Percentiles rank a stretch among this genome's conserved stretches.
Evolutionary conservation across 1,284 basidiomycete species (phyloP).

Genomic region (Pseudozyma thailandica): DNA sequence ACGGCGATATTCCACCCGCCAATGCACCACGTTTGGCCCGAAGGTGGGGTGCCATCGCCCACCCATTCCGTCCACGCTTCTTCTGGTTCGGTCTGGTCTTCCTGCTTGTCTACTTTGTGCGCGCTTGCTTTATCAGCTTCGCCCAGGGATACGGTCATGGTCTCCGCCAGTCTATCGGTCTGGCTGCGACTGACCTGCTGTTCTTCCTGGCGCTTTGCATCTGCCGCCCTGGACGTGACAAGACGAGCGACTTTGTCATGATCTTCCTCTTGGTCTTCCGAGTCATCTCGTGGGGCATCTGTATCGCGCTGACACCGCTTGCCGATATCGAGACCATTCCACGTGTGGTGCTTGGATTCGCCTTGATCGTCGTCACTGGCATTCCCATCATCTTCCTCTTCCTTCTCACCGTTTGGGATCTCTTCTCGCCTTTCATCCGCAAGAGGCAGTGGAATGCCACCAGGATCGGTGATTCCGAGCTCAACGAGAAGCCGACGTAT

Average conservation of each 20-base stretch:
- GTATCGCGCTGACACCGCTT: constrained; percentile 58
- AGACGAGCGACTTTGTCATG: constrained; percentile 60
- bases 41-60: constrained; percentile 56
- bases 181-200: constrained; percentile 60
- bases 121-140: constrained; percentile 61
- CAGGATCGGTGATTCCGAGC: constrained; percentile 28
- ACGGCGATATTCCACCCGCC: constrained; percentile 42
- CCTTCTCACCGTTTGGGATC: constrained; percentile 56
- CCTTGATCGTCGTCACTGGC: constrained; percentile 56
- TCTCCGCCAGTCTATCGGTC: constrained; percentile 63
- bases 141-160: constrained; percentile 51
- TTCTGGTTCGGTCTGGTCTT: constrained; percentile 61
- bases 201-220: constrained; percentile 57
- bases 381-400: constrained; percentile 64
- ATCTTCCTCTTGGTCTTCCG: constrained; percentile 59
- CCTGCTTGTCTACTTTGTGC: constrained; percentile 54
- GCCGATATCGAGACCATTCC: constrained; percentile 63
- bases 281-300: constrained; percentile 58
- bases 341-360: constrained; percentile 64
- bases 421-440: constrained; percentile 50
- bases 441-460: constrained; percentile 42
- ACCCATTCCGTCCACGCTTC: constrained; percentile 55
- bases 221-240: constrained; percentile 59
- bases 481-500: constrained; percentile 22
- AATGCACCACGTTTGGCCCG: constrained; percentile 26